These are phyloP conservation scores for Russula dissimulans DNA, from an alignment of 768 basidiomycete species.

Conservation along the genomic window DNA sequence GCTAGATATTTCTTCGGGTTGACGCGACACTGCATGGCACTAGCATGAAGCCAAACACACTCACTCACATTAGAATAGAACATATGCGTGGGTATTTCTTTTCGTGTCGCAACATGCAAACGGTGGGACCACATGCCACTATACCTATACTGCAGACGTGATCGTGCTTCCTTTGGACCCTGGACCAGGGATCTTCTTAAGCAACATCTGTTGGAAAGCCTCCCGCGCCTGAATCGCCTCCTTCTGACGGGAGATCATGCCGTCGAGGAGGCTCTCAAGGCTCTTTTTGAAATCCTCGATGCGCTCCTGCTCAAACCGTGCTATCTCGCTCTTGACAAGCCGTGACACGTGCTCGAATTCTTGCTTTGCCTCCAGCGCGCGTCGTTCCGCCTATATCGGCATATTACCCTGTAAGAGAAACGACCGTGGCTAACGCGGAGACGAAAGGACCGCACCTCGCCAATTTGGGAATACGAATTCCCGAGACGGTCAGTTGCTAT, in stretches of 20 bases:
- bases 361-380: constrained; percentile 69
- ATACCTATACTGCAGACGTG: constrained; percentile 2
- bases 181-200: constrained; percentile 16
- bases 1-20: too few species aligned
- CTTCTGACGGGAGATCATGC: constrained; percentile 79
- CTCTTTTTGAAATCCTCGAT: constrained; percentile 87
- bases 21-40: background rate
- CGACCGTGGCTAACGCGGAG: background rate
- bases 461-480: constrained; percentile 68
- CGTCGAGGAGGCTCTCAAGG: constrained; percentile 75
- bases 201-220: constrained; percentile 16
- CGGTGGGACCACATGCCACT: background rate
- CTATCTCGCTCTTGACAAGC: constrained; percentile 81
- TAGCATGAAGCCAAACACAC: background rate
- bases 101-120: background rate
- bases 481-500: constrained; percentile 61
- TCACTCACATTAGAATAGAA: background rate
- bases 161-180: constrained; percentile 1
- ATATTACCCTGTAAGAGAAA: background rate
- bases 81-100: background rate
- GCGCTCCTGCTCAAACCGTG: constrained; percentile 86
- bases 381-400: constrained; percentile 63
- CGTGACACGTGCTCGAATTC: constrained; percentile 88
- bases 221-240: constrained; percentile 36
- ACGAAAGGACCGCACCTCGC: constrained; percentile 47